Evolutionary conservation across 1,284 basidiomycete species (phyloP), one percentile per base, ranked within the genome.

Genomic region (Apiotrichum gracile): DNA sequence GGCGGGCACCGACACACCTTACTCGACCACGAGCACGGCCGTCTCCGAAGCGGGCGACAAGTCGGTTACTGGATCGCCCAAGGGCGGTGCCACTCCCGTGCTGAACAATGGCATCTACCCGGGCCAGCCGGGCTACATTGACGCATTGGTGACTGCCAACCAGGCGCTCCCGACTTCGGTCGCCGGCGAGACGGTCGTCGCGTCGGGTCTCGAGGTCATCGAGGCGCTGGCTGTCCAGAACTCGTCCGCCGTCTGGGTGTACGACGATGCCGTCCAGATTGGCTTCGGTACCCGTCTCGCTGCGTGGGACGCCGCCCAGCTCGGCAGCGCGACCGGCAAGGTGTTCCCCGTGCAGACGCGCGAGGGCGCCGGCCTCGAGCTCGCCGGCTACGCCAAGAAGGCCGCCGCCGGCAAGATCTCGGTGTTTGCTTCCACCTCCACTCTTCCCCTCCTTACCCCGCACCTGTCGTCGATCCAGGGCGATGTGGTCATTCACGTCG

Each of bases 261-360:
- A 72, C 60, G 74, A 76, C 50, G 72, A 74, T 57, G 73, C 74
- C 17, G 60, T 60, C 16, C 54, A 66, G 44, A 62, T 75, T 24
- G 73, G 72, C 10, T 73, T 75, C 51, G 73, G 73, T 13, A 35
- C 54, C 21, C 56, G 63, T 38, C 56, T 61, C 29, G 37, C 55
- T 6, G 42, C 34, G 5, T 70, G 66, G 63, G 52, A 59, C 38
- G 55, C 59, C 27, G 46, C 55, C 27, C 51, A 50, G 12, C 51
- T 61, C 17, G 35, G 54, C 22, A 44, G 45, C 19, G 58, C 53
- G n/a, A 57, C 47, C 13, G 48, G 56, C 3, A 79, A 83, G 51
- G 82, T 87, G 10, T 78, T 87, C 55, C 76, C 81, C 51, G 78
- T 92, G 51, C 90, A 94, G 77, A 91, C 88, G n/a, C 81, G 91